Conservation (phyloP, 208 protist species). For the Entamoeba invadens region DNA sequence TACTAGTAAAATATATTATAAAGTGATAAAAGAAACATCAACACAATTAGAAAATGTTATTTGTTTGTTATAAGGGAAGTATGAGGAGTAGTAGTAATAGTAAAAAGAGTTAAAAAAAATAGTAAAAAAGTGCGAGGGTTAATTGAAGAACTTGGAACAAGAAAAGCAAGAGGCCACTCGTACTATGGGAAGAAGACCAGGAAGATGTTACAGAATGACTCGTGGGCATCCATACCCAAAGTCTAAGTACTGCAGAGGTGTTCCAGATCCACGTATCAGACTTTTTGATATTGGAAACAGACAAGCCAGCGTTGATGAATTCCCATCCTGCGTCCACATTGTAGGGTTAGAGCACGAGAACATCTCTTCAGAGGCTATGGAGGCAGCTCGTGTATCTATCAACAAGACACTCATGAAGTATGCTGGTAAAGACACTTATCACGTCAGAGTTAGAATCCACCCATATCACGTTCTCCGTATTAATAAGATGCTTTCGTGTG, state of each 20-base stretch:
- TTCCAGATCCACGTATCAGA: slow-evolving; percentile 58
- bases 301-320: slow-evolving; percentile 74
- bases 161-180: too few species aligned
- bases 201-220: slow-evolving; percentile 57
- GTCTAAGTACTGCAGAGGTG: slow-evolving; percentile 90
- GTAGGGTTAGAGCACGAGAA: slow-evolving; percentile 91
- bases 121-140: too few species aligned
- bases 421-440: slow-evolving; percentile 87
- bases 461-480: slow-evolving; percentile 96
- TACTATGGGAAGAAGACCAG: slow-evolving; percentile 56
- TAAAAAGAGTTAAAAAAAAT: too few species aligned
- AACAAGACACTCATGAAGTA: slow-evolving; percentile 97
- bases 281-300: slow-evolving; percentile 93
- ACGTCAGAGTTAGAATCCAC: slow-evolving; percentile 90
- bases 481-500: slow-evolving; percentile 99
- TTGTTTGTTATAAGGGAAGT: too few species aligned
- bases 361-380: slow-evolving; percentile 86
- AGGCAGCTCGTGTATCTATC: slow-evolving; percentile 90
- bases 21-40: too few species aligned
- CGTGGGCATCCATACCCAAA: slow-evolving; percentile 80
- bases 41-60: too few species aligned
- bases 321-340: slow-evolving; percentile 86
- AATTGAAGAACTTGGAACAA: too few species aligned
- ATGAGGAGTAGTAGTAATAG: too few species aligned
- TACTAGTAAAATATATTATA: too few species aligned